phyloP scores from a whole-genome alignment of 352 stramenopile genomes.

The Hyaloperonospora brassicae region DNA sequence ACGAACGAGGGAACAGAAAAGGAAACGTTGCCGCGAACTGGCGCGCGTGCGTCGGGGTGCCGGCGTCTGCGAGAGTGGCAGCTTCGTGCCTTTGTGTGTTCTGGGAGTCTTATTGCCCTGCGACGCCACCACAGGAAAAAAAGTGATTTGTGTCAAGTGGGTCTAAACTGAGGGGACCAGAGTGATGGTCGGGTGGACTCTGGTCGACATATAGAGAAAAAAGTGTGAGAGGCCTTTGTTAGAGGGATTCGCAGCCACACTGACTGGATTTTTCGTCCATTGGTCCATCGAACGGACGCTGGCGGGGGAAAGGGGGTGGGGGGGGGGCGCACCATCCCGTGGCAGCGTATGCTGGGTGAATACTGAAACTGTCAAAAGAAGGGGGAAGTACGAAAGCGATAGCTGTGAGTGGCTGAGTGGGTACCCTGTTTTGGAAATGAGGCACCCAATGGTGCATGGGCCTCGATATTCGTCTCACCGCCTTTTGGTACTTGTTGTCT shows the following conservation, averaged over 20 bases:
- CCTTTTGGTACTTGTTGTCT: no score
- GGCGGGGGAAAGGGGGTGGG: neutral
- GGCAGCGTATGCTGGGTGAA: neutral
- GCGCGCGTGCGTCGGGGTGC: slow-evolving; percentile 1
- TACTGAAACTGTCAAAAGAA: neutral
- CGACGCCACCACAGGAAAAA: slow-evolving; percentile 22
- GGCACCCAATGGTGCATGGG: neutral
- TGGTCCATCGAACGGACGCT: neutral
- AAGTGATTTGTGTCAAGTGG: slow-evolving; percentile 14
- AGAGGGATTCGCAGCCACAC: slow-evolving; percentile 6
- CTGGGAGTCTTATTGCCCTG: slow-evolving; percentile 3
- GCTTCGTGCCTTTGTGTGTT: no score
- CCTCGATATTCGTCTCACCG: no score
- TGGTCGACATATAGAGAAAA: slow-evolving; percentile 3
- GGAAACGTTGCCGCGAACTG: neutral
- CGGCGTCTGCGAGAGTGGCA: no score
- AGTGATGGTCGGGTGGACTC: slow-evolving; percentile 3
- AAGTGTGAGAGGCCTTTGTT: slow-evolving; percentile 7
- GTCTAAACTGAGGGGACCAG: slow-evolving; percentile 4
- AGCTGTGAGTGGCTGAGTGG: neutral
- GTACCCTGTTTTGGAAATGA: neutral
- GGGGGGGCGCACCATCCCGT: neutral
- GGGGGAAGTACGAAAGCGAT: neutral
- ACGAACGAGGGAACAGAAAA: neutral
- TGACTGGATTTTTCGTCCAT: slow-evolving; percentile 26